These are phyloP conservation scores for Penicillium daleae DNA, from an alignment of 495 filamentous ascomycete genomes.

Conservation along the genomic window DNA sequence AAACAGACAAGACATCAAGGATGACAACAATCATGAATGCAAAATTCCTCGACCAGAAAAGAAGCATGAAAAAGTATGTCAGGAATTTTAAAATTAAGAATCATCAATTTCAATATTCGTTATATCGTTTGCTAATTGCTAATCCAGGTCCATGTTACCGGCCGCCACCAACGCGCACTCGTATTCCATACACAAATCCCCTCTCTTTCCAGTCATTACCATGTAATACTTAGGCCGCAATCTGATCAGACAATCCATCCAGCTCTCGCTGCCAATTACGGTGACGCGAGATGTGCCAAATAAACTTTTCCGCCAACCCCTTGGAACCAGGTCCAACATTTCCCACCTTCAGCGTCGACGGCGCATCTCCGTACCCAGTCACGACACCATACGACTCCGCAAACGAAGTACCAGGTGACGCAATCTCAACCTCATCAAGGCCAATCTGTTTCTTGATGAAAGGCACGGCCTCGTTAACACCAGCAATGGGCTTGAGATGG, in stretches of 20 bases:
- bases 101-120: neutral
- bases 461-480: constrained; percentile 69
- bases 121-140: neutral
- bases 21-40: neutral
- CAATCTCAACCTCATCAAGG: constrained; percentile 59
- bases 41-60: neutral
- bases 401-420: constrained; percentile 53
- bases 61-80: neutral
- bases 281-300: constrained; percentile 68
- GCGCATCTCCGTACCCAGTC: constrained; percentile 36
- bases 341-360: constrained; percentile 46
- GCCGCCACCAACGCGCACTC: neutral
- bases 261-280: constrained; percentile 73
- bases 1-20: neutral
- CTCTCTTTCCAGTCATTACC: too few species aligned
- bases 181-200: neutral
- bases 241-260: constrained; percentile 58
- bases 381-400: constrained; percentile 56
- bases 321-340: constrained; percentile 50
- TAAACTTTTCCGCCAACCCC: constrained; percentile 68
- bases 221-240: constrained; percentile 34
- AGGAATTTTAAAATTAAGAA: neutral
- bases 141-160: neutral
- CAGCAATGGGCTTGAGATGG: constrained; percentile 77
- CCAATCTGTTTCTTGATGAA: constrained; percentile 60